Evolutionary conservation across 805 yeast genomes (phyloP), one percentile per base, ranked within the genome.

Genomic region (Ogataea haglerorum): DNA sequence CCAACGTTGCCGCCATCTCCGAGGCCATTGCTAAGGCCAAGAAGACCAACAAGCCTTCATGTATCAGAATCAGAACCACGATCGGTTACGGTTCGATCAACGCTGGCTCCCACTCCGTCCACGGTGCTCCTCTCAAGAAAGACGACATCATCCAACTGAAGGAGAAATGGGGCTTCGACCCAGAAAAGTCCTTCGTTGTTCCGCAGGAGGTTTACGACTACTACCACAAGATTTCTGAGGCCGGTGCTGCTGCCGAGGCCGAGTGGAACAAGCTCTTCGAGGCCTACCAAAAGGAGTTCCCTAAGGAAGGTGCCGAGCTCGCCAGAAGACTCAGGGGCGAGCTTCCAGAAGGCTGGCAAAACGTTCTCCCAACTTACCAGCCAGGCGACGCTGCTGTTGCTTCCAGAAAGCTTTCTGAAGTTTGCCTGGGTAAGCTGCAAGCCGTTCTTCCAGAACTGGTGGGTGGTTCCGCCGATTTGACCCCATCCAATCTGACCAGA

Each of bases 391-490:
- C 74, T 54, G 82, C 96, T 36, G 73, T 89, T 54, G 99, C 99
- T 49, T 78, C 97, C 47, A 85, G 99, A 78, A 91, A 91, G 76
- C 74, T 89, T 60, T 85, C 95, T 38, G 97, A 91, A 75, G 73
- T 73, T 53, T 87, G 82, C 29, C 70, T 91, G 58, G 72, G 75
- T 54, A 67, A 71, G 50, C 67, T 91, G 56, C 73, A 75, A 56
- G 75, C 73, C 19, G 76, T 54, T 33, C 52, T 91, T 39, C 98
- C 98, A 41, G 96, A 89, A 75, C 71, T 91, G 50, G 70, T 91
- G 61, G 97, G 97, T 72, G 99, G 99, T 61, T 90, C 98, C 53
- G 99, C 99, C 45, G 99, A 91, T 71, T 79, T 91, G 72, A 91
- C 98, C 44, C 95, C 95, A 54, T 91, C 98, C 42, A 93, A 91